A percentile compares a stretch with the other conserved stretches of the same genome.
Evolutionary conservation across 192 early-diverging fungal species (phyloP).

Genomic region (Coemansia asiatica): DNA sequence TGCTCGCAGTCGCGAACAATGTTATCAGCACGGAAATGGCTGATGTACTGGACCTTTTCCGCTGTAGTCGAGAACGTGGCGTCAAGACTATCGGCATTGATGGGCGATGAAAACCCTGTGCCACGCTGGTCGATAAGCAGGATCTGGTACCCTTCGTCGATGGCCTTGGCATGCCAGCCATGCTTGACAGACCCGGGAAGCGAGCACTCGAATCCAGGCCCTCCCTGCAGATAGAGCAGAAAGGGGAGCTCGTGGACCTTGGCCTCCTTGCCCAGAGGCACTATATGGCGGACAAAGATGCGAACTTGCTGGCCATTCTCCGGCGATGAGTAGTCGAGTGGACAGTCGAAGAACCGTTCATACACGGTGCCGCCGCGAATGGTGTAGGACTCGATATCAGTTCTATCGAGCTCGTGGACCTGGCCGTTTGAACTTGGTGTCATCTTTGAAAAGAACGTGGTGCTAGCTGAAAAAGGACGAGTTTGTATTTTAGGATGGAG

Average conservation of each 20-base stretch:
- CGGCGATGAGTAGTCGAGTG: conserved; percentile 52
- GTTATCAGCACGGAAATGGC: conserved; percentile 66
- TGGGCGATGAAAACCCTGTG: conserved; percentile 63
- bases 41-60: conserved; percentile 62
- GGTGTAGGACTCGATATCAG: conserved; percentile 52
- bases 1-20: conserved; percentile 69
- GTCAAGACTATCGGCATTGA: conserved; percentile 56
- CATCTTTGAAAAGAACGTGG: conserved; percentile 1
- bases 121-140: conserved; percentile 70
- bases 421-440: background rate
- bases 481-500: background rate
- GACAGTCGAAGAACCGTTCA: conserved; percentile 62
- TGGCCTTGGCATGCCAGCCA: conserved; percentile 59
- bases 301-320: conserved; percentile 29
- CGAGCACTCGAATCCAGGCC: conserved; percentile 58
- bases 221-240: conserved; percentile 62
- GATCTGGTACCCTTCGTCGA: conserved; percentile 64
- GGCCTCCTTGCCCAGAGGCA: conserved; percentile 53
- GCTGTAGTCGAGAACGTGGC: conserved; percentile 50
- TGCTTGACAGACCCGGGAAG: conserved; percentile 50
- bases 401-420: conserved; percentile 55
- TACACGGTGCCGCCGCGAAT: conserved; percentile 60
- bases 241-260: conserved; percentile 59
- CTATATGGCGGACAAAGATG: conserved; percentile 60
- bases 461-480: background rate